Percentiles rank a stretch among this genome's conserved stretches.
Evolutionary conservation across 169 alveolate species (phyloP).

Genomic region (Eimeria mitis): DNA sequence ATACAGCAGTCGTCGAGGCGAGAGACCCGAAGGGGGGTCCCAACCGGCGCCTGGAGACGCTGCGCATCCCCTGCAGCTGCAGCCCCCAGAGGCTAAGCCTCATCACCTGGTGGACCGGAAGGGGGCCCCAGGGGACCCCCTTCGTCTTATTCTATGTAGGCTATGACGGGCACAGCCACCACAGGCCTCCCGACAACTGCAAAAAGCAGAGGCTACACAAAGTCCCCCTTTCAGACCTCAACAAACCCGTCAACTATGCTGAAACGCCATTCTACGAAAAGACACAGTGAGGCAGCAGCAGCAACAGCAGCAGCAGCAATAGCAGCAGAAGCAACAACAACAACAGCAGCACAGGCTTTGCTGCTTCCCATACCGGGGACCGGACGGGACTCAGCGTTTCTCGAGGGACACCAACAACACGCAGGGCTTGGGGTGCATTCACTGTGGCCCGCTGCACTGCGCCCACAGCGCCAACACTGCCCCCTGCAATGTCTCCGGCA

Average conservation of each 20-base stretch:
- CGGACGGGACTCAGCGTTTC: not conserved
- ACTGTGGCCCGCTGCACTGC: not conserved
- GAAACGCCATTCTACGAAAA: not conserved
- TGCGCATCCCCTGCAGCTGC: slow-evolving; percentile 16
- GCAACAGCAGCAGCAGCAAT: not conserved
- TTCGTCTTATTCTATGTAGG: slow-evolving; percentile 10
- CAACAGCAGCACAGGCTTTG: not conserved
- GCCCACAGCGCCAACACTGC: too few relatives aligned
- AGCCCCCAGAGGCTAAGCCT: slow-evolving; percentile 3
- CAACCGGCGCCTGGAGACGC: not conserved
- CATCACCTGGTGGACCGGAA: slow-evolving; percentile 40
- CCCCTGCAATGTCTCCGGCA: not conserved
- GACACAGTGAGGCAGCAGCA: not conserved
- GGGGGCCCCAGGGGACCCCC: not conserved
- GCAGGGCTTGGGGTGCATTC: not conserved
- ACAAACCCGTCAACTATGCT: not conserved
- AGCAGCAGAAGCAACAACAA: not conserved
- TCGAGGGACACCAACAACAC: not conserved
- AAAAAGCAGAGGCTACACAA: not conserved
- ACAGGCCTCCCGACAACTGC: not conserved
- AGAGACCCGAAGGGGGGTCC: not conserved
- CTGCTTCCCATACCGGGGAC: not conserved
- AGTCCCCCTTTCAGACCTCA: not conserved
- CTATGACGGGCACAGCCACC: slow-evolving; percentile 19
- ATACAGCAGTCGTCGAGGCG: slow-evolving; percentile 5